Conservation (phyloP, 1,284 basidiomycete species). For the Leccinum subfulvum region DNA sequence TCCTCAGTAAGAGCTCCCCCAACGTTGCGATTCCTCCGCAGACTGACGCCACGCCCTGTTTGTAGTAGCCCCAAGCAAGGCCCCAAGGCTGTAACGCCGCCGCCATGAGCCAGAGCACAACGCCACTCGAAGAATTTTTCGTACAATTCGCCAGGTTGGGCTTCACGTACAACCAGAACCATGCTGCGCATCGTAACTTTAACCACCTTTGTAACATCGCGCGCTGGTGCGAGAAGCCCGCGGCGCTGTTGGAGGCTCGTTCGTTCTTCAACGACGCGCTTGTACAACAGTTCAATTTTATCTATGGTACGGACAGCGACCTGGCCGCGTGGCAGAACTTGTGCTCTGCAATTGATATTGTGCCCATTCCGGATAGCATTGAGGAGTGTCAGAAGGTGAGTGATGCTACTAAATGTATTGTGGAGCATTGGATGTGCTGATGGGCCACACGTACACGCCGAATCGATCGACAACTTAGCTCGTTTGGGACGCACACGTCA, state of each 20-base stretch:
- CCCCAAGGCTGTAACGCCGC: background rate
- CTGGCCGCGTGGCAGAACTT: slow-evolving; percentile 34
- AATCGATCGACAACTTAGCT: slow-evolving; percentile 16
- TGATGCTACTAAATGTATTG: background rate
- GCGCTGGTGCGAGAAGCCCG: slow-evolving; percentile 1
- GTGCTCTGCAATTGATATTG: slow-evolving; percentile 20
- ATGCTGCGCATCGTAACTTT: slow-evolving; percentile 20
- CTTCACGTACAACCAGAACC: slow-evolving; percentile 16
- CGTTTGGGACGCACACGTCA: slow-evolving; percentile 35
- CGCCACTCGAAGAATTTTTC: slow-evolving; percentile 21
- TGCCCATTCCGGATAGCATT: slow-evolving; percentile 25
- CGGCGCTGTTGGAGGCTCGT: slow-evolving; percentile 6
- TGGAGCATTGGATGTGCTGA: background rate
- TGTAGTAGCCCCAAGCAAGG: background rate
- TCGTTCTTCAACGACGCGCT: slow-evolving; percentile 27
- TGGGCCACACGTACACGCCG: background rate
- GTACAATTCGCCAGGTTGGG: slow-evolving; percentile 5
- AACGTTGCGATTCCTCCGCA: background rate
- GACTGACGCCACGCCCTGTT: background rate
- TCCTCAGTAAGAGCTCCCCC: background rate
- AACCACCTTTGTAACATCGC: slow-evolving; percentile 7
- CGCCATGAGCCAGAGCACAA: background rate
- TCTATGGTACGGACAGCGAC: slow-evolving; percentile 33
- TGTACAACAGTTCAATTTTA: slow-evolving; percentile 33
- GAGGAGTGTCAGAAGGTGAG: slow-evolving; percentile 26